Evolutionary conservation across 2,329 filamentous ascomycete species (phyloP), one percentile per base, ranked within the genome.

Genomic region (Pyrenochaeta sp.): DNA sequence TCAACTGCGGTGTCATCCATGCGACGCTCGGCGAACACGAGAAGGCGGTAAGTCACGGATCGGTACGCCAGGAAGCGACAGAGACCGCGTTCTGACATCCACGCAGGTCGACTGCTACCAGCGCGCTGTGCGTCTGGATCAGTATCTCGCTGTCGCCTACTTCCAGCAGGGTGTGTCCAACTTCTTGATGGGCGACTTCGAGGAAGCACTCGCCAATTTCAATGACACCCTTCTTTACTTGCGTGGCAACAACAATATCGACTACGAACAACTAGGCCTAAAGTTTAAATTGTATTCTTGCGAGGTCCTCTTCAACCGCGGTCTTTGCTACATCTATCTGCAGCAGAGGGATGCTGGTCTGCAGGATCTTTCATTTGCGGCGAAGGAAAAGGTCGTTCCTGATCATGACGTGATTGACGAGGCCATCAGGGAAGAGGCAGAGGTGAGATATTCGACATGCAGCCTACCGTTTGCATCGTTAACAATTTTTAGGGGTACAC

Each of bases 131-230:
- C 82, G 86, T 53, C 81, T 96, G 44, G 94, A 99, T 67, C 89
- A 94, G 68, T 99, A 97, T 68, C 87, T 99, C 31, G 94, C 94
- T 44, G 91, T 99, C 45, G 93, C 94, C 47, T 97, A 97, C 72
- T 99, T 99, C 72, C 94, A 99, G 68, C 90, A 97, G 73, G 94
- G 94, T 29, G 94, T 99, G 13, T 97, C 94, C 41, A 99, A 97
- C 71, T 99, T 99, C 72, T 79, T 99, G 35, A 84, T 97, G 41
- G 93, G 93, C 47, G 94, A 99, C 69, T 97, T 97, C 60, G 92
- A 97, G 71, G 94, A 97, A 72, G 94, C 94, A 13, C 79, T 97
- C 50, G 92, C 92, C 58, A 97, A 97, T 75, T 99, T 99, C 81
- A 99, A 99, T 77, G 94, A 99, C 68, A 96, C 94, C 0, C 79